Percentiles rank a stretch among this genome's conserved stretches.
Evolutionary conservation across 129 eudicot species (phyloP).

Genomic region (Gnaphalium uliginosum): DNA sequence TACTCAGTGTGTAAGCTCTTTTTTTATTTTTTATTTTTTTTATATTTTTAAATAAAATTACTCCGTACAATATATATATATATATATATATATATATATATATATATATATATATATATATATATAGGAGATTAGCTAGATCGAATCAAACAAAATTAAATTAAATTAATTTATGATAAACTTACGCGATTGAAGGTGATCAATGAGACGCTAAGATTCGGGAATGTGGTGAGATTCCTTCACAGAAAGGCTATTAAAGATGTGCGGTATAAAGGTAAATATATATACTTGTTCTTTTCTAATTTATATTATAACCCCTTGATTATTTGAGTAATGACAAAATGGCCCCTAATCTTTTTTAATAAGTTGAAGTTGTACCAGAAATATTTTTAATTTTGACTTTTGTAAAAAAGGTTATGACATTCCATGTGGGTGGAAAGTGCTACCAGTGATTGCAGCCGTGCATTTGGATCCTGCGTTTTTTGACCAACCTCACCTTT

Average conservation of each 20-base stretch:
- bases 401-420: constrained; percentile 67
- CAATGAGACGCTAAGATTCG: constrained; percentile 86
- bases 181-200: constrained; percentile 55
- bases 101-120: no score
- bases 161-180: not conserved
- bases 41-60: no score
- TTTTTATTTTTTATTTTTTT: not conserved
- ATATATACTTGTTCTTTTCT: not conserved
- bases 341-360: constrained; percentile 13
- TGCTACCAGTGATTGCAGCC: constrained; percentile 96
- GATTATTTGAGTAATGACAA: constrained; percentile 4
- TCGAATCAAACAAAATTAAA: not conserved
- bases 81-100: no score
- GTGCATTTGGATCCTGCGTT: constrained; percentile 90
- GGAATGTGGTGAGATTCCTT: constrained; percentile 95
- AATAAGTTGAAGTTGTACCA: not conserved
- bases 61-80: no score
- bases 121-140: not conserved
- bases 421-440: constrained; percentile 99
- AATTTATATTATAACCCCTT: constrained; percentile 11
- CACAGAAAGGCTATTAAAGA: constrained; percentile 92
- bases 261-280: constrained; percentile 85
- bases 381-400: constrained; percentile 21
- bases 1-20: constrained; percentile 86
- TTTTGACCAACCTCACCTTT: constrained; percentile 88